A percentile compares a stretch with the other conserved stretches of the same genome.
Conservation (phyloP, 2,329 filamentous ascomycete species). For the Verticillium nonalfalfae region DNA sequence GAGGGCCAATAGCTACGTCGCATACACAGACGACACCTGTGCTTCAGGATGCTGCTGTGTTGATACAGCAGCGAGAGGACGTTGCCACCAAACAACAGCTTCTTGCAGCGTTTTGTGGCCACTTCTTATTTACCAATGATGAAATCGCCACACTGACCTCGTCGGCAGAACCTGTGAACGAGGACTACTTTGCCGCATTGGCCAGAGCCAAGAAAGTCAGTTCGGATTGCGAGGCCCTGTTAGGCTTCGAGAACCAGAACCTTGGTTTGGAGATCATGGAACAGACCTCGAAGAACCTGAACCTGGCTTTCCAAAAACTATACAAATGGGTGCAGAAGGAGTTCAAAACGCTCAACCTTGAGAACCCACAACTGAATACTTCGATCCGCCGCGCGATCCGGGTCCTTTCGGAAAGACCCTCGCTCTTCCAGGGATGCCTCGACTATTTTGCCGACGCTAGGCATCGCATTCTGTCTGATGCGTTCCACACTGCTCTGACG, state of each 20-base stretch:
- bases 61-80: constrained; percentile 67
- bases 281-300: constrained; percentile 78
- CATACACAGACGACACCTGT: constrained; percentile 68
- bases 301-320: constrained; percentile 88
- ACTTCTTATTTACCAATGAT: constrained; percentile 80
- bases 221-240: constrained; percentile 79
- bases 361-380: constrained; percentile 86
- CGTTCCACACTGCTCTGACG: constrained; percentile 83
- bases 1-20: constrained; percentile 67
- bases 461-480: constrained; percentile 78
- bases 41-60: constrained; percentile 66
- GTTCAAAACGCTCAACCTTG: constrained; percentile 85
- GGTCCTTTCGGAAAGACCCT: constrained; percentile 82
- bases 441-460: constrained; percentile 89
- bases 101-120: constrained; percentile 67
- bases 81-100: constrained; percentile 76
- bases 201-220: constrained; percentile 79
- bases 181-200: constrained; percentile 74
- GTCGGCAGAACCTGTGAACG: constrained; percentile 74
- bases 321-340: constrained; percentile 94
- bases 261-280: constrained; percentile 89
- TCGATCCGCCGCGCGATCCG: constrained; percentile 78
- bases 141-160: constrained; percentile 72
- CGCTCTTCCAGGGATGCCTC: constrained; percentile 86
- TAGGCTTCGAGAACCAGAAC: constrained; percentile 85